Evolutionary conservation across 495 filamentous ascomycete genomes (phyloP).

Genomic region (Haplographium delicatum): DNA sequence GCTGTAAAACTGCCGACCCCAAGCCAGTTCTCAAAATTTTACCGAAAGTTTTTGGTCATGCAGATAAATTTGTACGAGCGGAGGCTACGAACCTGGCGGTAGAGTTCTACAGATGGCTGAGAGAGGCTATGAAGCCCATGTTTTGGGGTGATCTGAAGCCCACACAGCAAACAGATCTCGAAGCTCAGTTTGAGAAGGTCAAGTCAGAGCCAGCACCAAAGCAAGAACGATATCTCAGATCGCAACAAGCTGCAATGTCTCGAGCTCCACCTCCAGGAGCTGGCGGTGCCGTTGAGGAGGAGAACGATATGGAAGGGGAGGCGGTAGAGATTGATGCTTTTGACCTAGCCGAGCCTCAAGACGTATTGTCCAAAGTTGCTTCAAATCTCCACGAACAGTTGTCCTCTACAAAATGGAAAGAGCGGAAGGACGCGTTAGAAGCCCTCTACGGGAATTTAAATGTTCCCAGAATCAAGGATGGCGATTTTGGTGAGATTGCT

Average conservation of each 20-base stretch:
- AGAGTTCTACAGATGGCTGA: conserved; percentile 94
- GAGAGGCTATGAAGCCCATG: conserved; percentile 95
- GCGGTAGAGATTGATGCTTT: conserved; percentile 71
- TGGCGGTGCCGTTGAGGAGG: conserved; percentile 52
- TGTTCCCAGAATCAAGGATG: conserved; percentile 88
- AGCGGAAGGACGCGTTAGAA: conserved; percentile 91
- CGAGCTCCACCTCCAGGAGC: conserved; percentile 53
- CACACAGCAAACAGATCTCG: conserved; percentile 89
- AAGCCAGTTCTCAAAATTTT: conserved; percentile 89
- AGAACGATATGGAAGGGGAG: conserved; percentile 65
- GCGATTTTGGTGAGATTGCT: conserved; percentile 77
- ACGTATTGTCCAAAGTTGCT: conserved; percentile 80
- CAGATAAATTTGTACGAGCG: conserved; percentile 96
- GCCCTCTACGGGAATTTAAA: conserved; percentile 72
- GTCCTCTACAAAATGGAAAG: conserved; percentile 93
- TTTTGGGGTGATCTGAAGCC: conserved; percentile 97
- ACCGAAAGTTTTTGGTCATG: conserved; percentile 89
- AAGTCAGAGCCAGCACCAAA: conserved; percentile 85
- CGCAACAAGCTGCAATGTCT: conserved; percentile 80
- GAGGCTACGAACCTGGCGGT: conserved; percentile 89
- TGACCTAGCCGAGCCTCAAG: conserved; percentile 85
- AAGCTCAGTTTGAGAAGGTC: conserved; percentile 87
- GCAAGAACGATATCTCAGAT: conserved; percentile 82
- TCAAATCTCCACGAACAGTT: conserved; percentile 76
- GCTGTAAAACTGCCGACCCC: conserved; percentile 93